A percentile compares a stretch with the other conserved stretches of the same genome.
Conservation (phyloP, 441 rosid species). For the Erysimum cheiri region DNA sequence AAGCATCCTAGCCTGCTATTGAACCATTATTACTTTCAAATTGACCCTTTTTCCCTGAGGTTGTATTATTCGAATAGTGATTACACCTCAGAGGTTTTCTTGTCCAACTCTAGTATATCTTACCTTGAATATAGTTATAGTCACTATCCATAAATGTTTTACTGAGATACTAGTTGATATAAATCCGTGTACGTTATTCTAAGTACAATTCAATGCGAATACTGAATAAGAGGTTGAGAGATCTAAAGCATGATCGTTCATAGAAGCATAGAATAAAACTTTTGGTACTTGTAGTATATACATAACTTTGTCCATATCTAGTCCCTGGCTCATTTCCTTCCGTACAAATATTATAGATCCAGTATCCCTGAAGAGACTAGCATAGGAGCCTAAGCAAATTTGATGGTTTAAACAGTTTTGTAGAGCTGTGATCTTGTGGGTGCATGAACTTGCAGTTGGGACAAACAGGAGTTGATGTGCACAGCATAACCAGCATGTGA, state of each 20-base stretch:
- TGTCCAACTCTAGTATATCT: slow-evolving; percentile 27
- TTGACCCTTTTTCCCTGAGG: neutral
- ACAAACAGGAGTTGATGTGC: slow-evolving; percentile 75
- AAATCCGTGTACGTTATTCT: slow-evolving; percentile 16
- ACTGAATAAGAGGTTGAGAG: neutral
- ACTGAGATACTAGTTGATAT: neutral
- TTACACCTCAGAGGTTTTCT: slow-evolving; percentile 12
- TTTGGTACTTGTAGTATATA: slow-evolving; percentile 35
- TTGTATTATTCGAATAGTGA: slow-evolving; percentile 29
- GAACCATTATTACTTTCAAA: slow-evolving; percentile 11
- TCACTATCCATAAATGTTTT: slow-evolving; percentile 26
- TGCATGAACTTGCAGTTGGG: slow-evolving; percentile 95
- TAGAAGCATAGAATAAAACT: slow-evolving; percentile 18
- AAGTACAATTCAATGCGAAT: slow-evolving; percentile 30
- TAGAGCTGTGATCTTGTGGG: slow-evolving; percentile 60
- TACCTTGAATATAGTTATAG: slow-evolving; percentile 16
- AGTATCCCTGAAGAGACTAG: slow-evolving; percentile 39
- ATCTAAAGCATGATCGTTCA: slow-evolving; percentile 26
- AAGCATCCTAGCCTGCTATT: slow-evolving; percentile 14
- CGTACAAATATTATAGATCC: slow-evolving; percentile 26
- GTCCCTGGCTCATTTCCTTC: slow-evolving; percentile 24
- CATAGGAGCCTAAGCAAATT: slow-evolving; percentile 60
- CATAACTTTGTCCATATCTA: slow-evolving; percentile 38
- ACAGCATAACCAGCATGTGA: slow-evolving; percentile 88
- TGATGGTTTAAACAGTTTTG: slow-evolving; percentile 55